These are phyloP conservation scores for Dothiorella sarmentorum DNA, from an alignment of 2,329 filamentous ascomycete genomes.

Conservation along the genomic window DNA sequence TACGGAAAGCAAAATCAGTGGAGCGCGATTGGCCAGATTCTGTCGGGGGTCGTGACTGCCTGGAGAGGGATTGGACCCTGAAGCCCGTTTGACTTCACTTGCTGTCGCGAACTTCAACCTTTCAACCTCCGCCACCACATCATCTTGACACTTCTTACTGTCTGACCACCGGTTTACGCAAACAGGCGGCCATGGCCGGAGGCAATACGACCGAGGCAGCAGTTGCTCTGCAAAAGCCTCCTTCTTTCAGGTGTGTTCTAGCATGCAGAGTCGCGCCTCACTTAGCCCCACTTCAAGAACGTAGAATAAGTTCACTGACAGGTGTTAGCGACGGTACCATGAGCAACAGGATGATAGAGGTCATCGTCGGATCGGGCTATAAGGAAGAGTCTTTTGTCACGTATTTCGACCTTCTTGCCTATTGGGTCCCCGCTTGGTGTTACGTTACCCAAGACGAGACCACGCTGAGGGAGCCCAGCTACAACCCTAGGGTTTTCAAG, in stretches of 20 bases:
- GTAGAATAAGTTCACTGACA: neutral
- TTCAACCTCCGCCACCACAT: no score
- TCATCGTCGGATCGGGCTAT: neutral
- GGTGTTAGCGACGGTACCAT: neutral
- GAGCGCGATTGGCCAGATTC: neutral
- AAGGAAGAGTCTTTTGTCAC: neutral
- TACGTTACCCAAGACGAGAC: neutral
- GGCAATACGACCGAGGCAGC: neutral
- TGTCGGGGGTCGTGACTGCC: neutral
- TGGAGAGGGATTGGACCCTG: neutral
- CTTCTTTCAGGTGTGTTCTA: neutral
- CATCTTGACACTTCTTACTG: no score
- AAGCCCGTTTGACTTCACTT: neutral
- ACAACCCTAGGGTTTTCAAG: neutral
- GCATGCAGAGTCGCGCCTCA: no score
- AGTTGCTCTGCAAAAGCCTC: neutral
- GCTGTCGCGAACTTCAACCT: neutral
- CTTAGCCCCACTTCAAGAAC: neutral
- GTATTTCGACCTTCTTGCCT: neutral
- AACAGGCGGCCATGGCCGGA: neutral
- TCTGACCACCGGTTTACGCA: no score
- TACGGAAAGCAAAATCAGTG: no score
- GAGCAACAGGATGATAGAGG: neutral
- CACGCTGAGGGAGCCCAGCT: neutral
- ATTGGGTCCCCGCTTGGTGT: neutral